Base-by-base conservation (phyloP, 257 asterid species). In the Gentiana dahurica region DNA sequence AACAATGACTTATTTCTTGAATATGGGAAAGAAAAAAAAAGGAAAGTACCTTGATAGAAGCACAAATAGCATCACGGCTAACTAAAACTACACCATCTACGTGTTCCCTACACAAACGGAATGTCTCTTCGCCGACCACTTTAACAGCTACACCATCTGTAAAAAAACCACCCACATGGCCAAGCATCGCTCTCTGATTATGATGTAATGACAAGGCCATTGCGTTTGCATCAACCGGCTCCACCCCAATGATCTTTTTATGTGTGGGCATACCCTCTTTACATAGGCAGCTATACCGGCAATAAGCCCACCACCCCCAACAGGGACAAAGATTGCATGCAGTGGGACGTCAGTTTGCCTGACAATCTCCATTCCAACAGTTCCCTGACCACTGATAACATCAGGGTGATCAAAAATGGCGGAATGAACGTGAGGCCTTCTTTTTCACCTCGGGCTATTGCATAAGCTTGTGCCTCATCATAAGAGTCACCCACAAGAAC, bases 71-170 rank as follows among this genome's bases (percentile, higher is more conserved):
- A 70, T 88, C 96, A 72, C 95, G 95, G 53, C 83, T 81, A 63
- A 88, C 96, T 65, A 88, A 82, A 73, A 88, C 94, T 34, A 92
- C 81, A 11, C 97, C 98, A 59, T 92, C 98, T 39, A 92, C 37
- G 60, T 88, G 73, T 62, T 92, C 93, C 71, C 69, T 74, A 72
- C 97, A 92, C 49, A 92, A 63, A 36, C 85, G 84, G 54, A 73
- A 92, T 54, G 89, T 85, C 66, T 92, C 98, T 70, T 88, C 90
- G 34, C 98, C 98, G 15, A 92, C 94, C 53, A 80, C 95, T 73
- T 83, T 92, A 51, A 92, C 97, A 36, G 98, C 98, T 34, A 92
- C 98, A 44, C 98, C 98, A 73, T 92, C 98, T 34, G 95, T 97
- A 67, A 88, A 24, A 24, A 24, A 88, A 66, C 97, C 95, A 65